phyloP scores from a whole-genome alignment of 768 basidiomycete species.

The Tremella mesenterica region DNA sequence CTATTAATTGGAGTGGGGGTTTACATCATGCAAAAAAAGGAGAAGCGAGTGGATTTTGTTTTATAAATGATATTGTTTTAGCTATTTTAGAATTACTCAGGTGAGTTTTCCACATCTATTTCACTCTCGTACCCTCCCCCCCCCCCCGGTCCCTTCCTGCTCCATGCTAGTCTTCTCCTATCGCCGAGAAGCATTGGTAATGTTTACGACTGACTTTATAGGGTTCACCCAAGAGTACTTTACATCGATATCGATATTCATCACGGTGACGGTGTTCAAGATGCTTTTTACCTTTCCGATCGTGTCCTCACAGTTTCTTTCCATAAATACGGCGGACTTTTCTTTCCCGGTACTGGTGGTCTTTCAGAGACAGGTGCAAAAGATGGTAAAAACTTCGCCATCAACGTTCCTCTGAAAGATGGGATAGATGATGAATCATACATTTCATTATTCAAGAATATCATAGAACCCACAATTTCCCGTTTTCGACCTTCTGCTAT shows the following conservation, averaged over 20 bases:
- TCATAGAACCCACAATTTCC: constrained; percentile 86
- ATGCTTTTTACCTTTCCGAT: constrained; percentile 94
- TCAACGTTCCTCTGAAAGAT: constrained; percentile 91
- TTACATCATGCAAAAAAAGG: constrained; percentile 96
- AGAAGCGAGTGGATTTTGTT: constrained; percentile 97
- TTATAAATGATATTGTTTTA: constrained; percentile 92
- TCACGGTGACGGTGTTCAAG: constrained; percentile 95
- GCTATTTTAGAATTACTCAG: constrained; percentile 85
- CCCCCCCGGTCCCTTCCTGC: not conserved
- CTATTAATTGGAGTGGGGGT: constrained; percentile 98
- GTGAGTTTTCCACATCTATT: constrained; percentile 45
- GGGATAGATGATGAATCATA: constrained; percentile 98
- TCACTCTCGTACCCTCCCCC: not conserved
- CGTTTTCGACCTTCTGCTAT: constrained; percentile 81
- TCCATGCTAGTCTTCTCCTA: not conserved
- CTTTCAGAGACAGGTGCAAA: constrained; percentile 76
- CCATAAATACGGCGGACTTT: constrained; percentile 97
- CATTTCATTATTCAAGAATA: constrained; percentile 84
- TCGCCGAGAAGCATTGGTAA: no score
- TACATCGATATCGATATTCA: constrained; percentile 99
- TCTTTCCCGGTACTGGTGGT: constrained; percentile 96
- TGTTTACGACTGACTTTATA: constrained; percentile 38
- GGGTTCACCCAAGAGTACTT: constrained; percentile 84
- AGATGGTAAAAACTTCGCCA: constrained; percentile 81
- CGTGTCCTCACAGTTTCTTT: constrained; percentile 99